Evolutionary conservation across 2,329 filamentous ascomycete genomes (phyloP).

Genomic region (Harringtonia aguacate): DNA sequence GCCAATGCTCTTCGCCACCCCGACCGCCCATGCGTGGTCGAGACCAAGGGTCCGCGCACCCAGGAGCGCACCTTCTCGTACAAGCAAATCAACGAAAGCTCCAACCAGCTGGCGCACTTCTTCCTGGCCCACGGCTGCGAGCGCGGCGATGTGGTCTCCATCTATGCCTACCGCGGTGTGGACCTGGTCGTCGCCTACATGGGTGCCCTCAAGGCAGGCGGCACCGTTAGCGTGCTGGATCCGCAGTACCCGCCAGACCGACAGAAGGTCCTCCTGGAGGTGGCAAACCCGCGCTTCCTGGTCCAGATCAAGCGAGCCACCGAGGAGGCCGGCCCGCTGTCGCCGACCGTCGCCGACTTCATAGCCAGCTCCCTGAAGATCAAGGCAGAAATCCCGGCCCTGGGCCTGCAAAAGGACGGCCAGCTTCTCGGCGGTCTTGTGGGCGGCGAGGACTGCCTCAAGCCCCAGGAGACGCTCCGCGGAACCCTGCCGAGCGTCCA

Average conservation of each 20-base stretch:
- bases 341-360: slow-evolving; percentile 44
- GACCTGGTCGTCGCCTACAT: slow-evolving; percentile 59
- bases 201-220: slow-evolving; percentile 53
- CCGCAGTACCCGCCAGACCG: slow-evolving; percentile 72
- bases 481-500: slow-evolving; percentile 50
- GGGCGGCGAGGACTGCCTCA: slow-evolving; percentile 52
- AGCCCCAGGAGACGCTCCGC: slow-evolving; percentile 33
- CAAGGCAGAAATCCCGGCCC: slow-evolving; percentile 62
- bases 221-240: slow-evolving; percentile 59
- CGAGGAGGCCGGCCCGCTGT: slow-evolving; percentile 40
- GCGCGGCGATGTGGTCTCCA: slow-evolving; percentile 85
- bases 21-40: slow-evolving; percentile 39
- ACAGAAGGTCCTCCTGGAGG: slow-evolving; percentile 75
- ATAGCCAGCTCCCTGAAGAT: slow-evolving; percentile 75
- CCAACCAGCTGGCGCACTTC: slow-evolving; percentile 71
- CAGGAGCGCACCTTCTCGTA: slow-evolving; percentile 68
- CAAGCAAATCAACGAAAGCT: slow-evolving; percentile 73
- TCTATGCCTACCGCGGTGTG: slow-evolving; percentile 72
- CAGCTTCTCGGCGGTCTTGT: slow-evolving; percentile 53
- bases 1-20: slow-evolving; percentile 58
- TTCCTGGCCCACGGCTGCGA: slow-evolving; percentile 62
- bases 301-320: slow-evolving; percentile 53
- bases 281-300: slow-evolving; percentile 62
- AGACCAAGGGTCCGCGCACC: slow-evolving; percentile 33
- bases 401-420: slow-evolving; percentile 49